Evolutionary conservation across 805 yeast species (phyloP), one percentile per base, ranked within the genome.

Genomic region (Candida fluviatilis): DNA sequence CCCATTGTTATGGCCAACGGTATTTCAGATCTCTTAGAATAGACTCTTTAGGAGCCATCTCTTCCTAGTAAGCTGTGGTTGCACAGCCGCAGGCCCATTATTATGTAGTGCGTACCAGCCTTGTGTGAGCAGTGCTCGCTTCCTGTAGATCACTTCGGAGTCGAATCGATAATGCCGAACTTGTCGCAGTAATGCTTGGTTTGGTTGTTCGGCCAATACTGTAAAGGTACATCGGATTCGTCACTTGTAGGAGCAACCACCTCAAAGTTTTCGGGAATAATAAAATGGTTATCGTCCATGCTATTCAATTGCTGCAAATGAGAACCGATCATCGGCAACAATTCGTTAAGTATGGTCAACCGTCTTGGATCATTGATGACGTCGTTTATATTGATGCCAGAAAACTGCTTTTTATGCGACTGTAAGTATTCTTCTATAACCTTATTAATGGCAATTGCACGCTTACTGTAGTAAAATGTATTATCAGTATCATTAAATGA

Each of bases 121-220:
- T n/a, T n/a, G n/a, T n/a, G n/a, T n/a, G n/a, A n/a, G n/a, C n/a
- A n/a, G n/a, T n/a, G n/a, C n/a, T n/a, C n/a, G n/a, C n/a, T n/a
- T n/a, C n/a, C n/a, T 6, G 24, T 6, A 21, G 10, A 10, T 21
- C 24, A 21, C n/a, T 26, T 26, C 5, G 29, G 29, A 12, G n/a
- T 10, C 6, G 21, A 30, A 16, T 34, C 4, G 11, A 21, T 10
- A 32, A 61, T 39, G 4, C 44, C 43, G 42, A 59, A 65, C 38
- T 36, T 51, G 19, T 44, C 38, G 34, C 69, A 59, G 36, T 61
- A 69, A 8, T 50, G 52, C 4, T 19, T 24, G 0, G 75, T 66
- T 47, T 70, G 75, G 30, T 51, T 47, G 39, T 64, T 70, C 1
- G 45, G 52, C 63, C 66, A 66, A 38, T 58, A 58, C 38, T 57